Percentiles rank a stretch among this genome's conserved stretches.
Evolutionary conservation across 2,329 filamentous ascomycete genomes (phyloP).

Genomic region (Emergomyces pasteurianus): DNA sequence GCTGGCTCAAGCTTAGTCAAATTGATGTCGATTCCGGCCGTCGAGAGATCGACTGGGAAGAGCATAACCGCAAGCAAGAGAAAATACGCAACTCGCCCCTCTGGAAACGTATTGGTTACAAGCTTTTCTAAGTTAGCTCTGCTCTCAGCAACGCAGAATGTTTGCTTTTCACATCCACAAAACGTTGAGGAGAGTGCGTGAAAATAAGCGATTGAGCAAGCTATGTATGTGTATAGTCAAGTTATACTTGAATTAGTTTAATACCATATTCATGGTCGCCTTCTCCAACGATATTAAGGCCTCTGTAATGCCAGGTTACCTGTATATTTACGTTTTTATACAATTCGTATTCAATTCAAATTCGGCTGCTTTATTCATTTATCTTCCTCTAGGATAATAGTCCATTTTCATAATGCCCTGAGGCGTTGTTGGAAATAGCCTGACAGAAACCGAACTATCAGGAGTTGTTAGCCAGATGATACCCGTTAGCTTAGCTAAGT

Average conservation of each 20-base stretch:
- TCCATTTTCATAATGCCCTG: too few relatives aligned
- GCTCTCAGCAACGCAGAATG: not conserved
- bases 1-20: conserved; percentile 46
- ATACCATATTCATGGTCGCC: not conserved
- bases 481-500: too few relatives aligned
- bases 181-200: not conserved
- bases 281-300: not conserved
- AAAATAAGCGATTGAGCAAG: not conserved
- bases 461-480: too few relatives aligned
- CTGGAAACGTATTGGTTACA: conserved; percentile 8
- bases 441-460: too few relatives aligned
- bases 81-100: conserved; percentile 4
- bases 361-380: too few relatives aligned
- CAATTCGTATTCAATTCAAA: too few relatives aligned
- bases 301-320: too few relatives aligned
- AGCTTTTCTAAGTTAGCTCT: conserved; percentile 6
- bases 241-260: not conserved
- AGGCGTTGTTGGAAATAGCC: too few relatives aligned
- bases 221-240: not conserved
- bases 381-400: too few relatives aligned
- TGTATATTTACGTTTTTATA: too few relatives aligned
- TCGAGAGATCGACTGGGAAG: conserved; percentile 53
- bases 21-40: conserved; percentile 58
- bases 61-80: conserved; percentile 38
- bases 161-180: not conserved